Evolutionary conservation across 192 early-diverging fungal genomes (phyloP), one percentile per base, ranked within the genome.

Genomic region (Linnemannia elongata): DNA sequence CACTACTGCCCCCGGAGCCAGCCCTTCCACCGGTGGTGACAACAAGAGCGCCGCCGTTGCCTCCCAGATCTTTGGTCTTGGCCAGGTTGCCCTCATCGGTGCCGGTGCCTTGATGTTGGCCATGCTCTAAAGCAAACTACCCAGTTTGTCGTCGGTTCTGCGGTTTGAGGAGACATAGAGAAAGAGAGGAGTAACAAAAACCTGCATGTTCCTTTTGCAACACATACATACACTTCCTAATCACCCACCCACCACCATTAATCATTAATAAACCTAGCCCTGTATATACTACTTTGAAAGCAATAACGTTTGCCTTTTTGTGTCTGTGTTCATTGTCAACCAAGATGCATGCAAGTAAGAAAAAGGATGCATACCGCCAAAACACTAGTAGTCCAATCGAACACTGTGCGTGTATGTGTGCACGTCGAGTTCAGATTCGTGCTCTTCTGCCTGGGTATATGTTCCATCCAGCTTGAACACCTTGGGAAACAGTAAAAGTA

Each of bases 41-140:
- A 35, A 0, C 38, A 52, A 66, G 30, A 35, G 18, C 41, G 83
- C 77, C 52, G 55, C 36, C n/a, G 63, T 71, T 44, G 54, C 41
- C 39, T 72, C 77, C 71, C 83, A 74, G 83, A 45, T 8, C 76
- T 76, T 76, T 74, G 60, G 41, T n/a, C 33, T 71, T 33, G 69
- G 54, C 8, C 75, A 77, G 18, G 35, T 68, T 7, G 79, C 47
- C 49, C 33, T 81, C 20, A 27, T 74, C 70, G 78, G 78, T 54
- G 75, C 79, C 57, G 72, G 69, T 52, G 79, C 84, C 57, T 54
- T 81, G 24, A 55, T 78, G 74, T 44, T 80, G 44, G 78, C 79
- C 63, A 76, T 87, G 69, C n/a, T 80, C 13, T 87, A 87, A 81
- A 69, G 8, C 22, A 44, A 39, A 17, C 38, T 6, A 69, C 10